Percentiles rank a stretch among this genome's conserved stretches.
Evolutionary conservation across 768 basidiomycete species (phyloP).

Genomic region (Tulasnella sp.): DNA sequence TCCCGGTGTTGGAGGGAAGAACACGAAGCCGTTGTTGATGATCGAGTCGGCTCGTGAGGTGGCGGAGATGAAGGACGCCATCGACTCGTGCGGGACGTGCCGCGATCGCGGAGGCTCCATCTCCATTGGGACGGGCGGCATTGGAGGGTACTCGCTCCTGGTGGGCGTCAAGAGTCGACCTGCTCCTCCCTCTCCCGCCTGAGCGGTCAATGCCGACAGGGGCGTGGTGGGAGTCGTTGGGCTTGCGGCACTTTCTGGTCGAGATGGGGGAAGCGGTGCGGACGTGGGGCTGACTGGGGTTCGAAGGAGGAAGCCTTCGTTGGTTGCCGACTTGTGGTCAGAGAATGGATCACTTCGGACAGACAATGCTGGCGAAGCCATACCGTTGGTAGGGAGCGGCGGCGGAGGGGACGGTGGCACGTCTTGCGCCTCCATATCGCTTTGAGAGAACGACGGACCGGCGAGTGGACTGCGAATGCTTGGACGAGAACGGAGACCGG

Average conservation of each 20-base stretch:
- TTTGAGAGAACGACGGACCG: conserved; percentile 9
- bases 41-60: conserved; percentile 25
- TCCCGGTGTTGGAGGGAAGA: conserved; percentile 85
- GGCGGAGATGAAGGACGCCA: conserved; percentile 13
- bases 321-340: neutral
- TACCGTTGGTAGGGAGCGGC: neutral
- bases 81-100: conserved; percentile 24
- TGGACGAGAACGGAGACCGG: conserved; percentile 3
- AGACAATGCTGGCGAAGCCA: conserved; percentile 14
- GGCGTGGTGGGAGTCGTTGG: conserved; percentile 1
- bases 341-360: conserved; percentile 21
- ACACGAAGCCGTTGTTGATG: conserved; percentile 52
- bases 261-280: conserved; percentile 12
- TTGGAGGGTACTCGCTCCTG: conserved; percentile 11
- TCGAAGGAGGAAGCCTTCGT: neutral
- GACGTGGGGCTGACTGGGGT: conserved; percentile 16
- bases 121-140: neutral
- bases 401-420: conserved; percentile 12
- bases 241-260: conserved; percentile 13
- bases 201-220: neutral
- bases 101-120: neutral
- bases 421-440: conserved; percentile 1
- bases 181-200: neutral
- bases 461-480: conserved; percentile 22
- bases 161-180: neutral